phyloP scores from a whole-genome alignment of 2,329 filamentous ascomycete genomes.

The Xylariaceae sp. region DNA sequence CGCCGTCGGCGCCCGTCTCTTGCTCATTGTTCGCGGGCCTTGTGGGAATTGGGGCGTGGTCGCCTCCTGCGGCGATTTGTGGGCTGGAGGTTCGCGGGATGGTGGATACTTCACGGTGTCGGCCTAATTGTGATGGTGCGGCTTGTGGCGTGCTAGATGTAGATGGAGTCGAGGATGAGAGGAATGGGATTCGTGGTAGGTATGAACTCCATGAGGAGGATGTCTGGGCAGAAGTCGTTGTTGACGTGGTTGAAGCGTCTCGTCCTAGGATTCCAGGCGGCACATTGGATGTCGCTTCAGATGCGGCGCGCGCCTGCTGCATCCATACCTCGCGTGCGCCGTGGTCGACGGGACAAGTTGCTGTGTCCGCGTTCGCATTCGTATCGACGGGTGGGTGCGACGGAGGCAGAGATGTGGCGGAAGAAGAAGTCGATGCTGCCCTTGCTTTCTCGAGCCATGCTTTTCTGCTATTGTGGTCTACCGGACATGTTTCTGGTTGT shows the following conservation, averaged over 20 bases:
- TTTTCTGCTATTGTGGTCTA: slow-evolving; percentile 88
- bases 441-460: slow-evolving; percentile 80
- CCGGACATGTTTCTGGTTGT: slow-evolving; percentile 69
- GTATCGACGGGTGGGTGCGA: slow-evolving; percentile 35
- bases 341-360: slow-evolving; percentile 71
- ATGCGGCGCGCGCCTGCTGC: slow-evolving; percentile 38
- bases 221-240: slow-evolving; percentile 45
- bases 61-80: slow-evolving; percentile 43
- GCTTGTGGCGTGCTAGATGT: slow-evolving; percentile 17
- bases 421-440: slow-evolving; percentile 49
- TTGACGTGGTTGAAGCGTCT: slow-evolving; percentile 35
- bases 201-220: slow-evolving; percentile 53
- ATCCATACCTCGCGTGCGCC: slow-evolving; percentile 73
- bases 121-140: slow-evolving; percentile 55
- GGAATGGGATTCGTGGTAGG: slow-evolving; percentile 52
- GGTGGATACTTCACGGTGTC: slow-evolving; percentile 75
- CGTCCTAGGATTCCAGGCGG: background rate
- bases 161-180: slow-evolving; percentile 35
- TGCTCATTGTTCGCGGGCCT: slow-evolving; percentile 73
- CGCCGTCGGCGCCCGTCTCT: slow-evolving; percentile 74
- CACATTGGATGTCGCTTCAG: slow-evolving; percentile 27
- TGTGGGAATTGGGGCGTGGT: slow-evolving; percentile 13
- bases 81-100: slow-evolving; percentile 71
- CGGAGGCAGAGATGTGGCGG: slow-evolving; percentile 38
- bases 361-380: slow-evolving; percentile 33